Evolutionary conservation across 164 flowering plant species (phyloP).

Genomic region (Warburgia ugandensis): DNA sequence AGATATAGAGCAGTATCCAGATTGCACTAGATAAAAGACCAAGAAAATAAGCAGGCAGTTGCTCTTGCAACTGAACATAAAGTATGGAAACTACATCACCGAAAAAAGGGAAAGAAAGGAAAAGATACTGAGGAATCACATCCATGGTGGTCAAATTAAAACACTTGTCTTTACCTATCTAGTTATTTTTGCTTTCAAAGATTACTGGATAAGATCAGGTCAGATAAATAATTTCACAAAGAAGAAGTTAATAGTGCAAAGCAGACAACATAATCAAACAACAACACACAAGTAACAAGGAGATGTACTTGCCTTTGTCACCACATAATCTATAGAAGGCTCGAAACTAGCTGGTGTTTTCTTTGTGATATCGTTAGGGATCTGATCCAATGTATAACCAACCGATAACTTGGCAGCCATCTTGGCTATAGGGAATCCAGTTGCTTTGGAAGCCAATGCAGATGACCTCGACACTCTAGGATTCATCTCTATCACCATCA

Average conservation of each 20-base stretch:
- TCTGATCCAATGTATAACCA: slow-evolving; percentile 87
- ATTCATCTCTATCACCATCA: slow-evolving; percentile 99
- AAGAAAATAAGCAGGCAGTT: not conserved
- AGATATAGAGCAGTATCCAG: not conserved
- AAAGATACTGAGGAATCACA: too few species aligned
- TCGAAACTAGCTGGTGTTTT: slow-evolving; percentile 99
- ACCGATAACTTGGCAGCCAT: slow-evolving; percentile 96
- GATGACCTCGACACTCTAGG: slow-evolving; percentile 97
- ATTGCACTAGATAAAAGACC: not conserved
- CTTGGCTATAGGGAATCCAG: slow-evolving; percentile 96
- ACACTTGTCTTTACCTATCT: too few species aligned
- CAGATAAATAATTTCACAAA: too few species aligned
- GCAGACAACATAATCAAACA: not conserved
- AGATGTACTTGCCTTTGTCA: slow-evolving; percentile 69
- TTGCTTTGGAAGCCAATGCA: slow-evolving; percentile 96
- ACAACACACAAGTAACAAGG: slow-evolving; percentile 5
- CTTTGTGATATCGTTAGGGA: slow-evolving; percentile 89
- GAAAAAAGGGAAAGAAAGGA: too few species aligned
- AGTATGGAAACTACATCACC: not conserved
- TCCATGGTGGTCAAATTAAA: too few species aligned
- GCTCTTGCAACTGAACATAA: not conserved
- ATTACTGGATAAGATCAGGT: too few species aligned
- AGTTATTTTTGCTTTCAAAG: too few species aligned
- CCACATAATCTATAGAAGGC: slow-evolving; percentile 98
- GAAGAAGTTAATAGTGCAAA: not conserved